Conservation (phyloP, 129 eudicot genomes). For the Artemisia argyi region DNA sequence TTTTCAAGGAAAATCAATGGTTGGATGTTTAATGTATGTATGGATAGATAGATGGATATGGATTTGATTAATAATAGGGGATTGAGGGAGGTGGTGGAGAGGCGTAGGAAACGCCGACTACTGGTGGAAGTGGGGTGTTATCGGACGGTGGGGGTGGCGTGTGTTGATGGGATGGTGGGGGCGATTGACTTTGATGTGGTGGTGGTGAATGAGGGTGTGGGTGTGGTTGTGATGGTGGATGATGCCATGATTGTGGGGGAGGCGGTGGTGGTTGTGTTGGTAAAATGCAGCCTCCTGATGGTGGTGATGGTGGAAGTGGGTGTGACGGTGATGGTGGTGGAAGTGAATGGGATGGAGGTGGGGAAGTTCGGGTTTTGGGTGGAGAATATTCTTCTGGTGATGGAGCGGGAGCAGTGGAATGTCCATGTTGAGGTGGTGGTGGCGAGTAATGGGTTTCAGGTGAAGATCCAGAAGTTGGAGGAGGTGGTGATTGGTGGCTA, state of each 20-base stretch:
- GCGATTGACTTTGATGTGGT: conserved; percentile 39
- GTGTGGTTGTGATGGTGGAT: conserved; percentile 37
- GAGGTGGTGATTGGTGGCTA: conserved; percentile 14
- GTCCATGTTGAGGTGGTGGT: conserved; percentile 30
- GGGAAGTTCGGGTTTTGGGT: conserved; percentile 7
- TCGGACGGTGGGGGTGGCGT: conserved; percentile 23
- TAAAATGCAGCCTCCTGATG: conserved; percentile 19
- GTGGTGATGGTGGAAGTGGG: conserved; percentile 34
- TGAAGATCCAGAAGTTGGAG: conserved; percentile 19
- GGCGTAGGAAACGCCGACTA: conserved; percentile 39
- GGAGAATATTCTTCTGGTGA: conserved; percentile 32
- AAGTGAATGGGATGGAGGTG: conserved; percentile 17
- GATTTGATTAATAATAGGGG: conserved; percentile 30
- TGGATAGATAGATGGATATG: conserved; percentile 22
- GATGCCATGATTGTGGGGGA: conserved; percentile 14
- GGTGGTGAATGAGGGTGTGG: conserved; percentile 36
- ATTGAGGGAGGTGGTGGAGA: conserved; percentile 42
- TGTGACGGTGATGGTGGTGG: neutral
- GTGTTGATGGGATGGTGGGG: conserved; percentile 33
- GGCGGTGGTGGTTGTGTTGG: conserved; percentile 41
- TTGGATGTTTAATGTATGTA: conserved; percentile 23
- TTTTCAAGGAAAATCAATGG: conserved; percentile 17
- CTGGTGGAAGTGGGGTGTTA: conserved; percentile 39
- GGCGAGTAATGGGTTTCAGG: conserved; percentile 22
- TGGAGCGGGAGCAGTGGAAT: conserved; percentile 21